Percentiles rank a stretch among this genome's conserved stretches.
Conservation (phyloP, 2,329 filamentous ascomycete genomes). For the Penicillium sp. region DNA sequence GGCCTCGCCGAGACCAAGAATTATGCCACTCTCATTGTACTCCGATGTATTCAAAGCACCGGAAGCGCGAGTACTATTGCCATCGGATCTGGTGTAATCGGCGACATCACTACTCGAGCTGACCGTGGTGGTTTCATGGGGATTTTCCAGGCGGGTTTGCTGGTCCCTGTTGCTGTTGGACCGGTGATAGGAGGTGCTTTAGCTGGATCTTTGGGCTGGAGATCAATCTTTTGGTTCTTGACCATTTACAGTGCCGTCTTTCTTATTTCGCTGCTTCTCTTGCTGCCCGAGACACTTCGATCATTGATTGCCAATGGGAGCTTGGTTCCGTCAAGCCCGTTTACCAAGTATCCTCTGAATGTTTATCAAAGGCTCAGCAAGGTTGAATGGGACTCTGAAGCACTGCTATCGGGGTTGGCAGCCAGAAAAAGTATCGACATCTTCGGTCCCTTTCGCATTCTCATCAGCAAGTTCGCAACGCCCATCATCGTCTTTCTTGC, state of each 20-base stretch:
- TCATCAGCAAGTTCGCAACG: constrained; percentile 43
- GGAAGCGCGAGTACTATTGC: constrained; percentile 45
- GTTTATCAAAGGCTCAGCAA: constrained; percentile 8
- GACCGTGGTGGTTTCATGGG: constrained; percentile 44
- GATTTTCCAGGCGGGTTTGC: constrained; percentile 36
- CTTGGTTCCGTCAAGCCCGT: constrained; percentile 10
- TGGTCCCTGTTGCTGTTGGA: constrained; percentile 38
- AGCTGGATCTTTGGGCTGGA: constrained; percentile 39
- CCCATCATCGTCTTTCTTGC: constrained; percentile 48
- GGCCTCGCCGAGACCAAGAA: constrained; percentile 38
- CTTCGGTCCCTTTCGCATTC: constrained; percentile 46
- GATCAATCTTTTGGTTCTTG: constrained; percentile 45
- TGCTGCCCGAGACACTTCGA: constrained; percentile 42
- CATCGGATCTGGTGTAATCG: constrained; percentile 41
- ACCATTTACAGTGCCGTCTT: constrained; percentile 35
- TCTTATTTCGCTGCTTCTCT: constrained; percentile 29
- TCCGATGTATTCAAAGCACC: constrained; percentile 43
- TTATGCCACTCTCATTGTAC: constrained; percentile 38
- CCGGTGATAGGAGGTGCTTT: constrained; percentile 44
- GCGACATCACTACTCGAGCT: constrained; percentile 40
- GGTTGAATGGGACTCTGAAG: constrained; percentile 4
- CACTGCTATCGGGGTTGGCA: constrained; percentile 7
- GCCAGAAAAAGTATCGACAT: constrained; percentile 43
- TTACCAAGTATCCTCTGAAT: constrained; percentile 20
- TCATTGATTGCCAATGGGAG: constrained; percentile 35